Conservation (phyloP, 2,329 filamentous ascomycete genomes). For the Stachybotrys elegans region DNA sequence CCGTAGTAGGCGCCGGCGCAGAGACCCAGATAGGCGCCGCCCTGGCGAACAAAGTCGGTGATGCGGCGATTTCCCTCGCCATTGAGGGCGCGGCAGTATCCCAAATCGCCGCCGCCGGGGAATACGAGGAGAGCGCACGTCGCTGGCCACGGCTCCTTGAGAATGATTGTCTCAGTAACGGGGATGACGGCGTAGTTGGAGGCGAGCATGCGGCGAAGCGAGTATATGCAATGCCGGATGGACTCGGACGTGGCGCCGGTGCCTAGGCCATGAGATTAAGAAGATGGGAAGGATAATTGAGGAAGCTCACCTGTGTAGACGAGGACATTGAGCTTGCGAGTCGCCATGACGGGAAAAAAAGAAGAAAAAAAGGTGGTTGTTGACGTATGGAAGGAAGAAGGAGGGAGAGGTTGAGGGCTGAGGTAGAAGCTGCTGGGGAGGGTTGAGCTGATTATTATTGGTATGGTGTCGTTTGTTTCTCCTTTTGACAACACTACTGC, state of each 20-base stretch:
- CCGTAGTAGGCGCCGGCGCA: constrained; percentile 96
- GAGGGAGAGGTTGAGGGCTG: too few relatives aligned
- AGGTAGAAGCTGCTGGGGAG: too few relatives aligned
- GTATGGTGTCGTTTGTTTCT: too few relatives aligned
- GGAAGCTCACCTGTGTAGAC: constrained; percentile 75
- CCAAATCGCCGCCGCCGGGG: constrained; percentile 89
- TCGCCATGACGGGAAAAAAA: too few relatives aligned
- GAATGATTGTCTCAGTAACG: constrained; percentile 68
- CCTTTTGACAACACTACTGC: neutral
- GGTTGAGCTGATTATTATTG: too few relatives aligned
- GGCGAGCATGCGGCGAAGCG: constrained; percentile 78
- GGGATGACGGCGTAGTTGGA: constrained; percentile 91
- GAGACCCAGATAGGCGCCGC: constrained; percentile 83
- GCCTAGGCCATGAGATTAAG: constrained; percentile 42
- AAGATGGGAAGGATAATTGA: neutral
- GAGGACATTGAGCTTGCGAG: constrained; percentile 78
- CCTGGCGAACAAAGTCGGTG: constrained; percentile 75
- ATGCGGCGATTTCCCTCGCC: constrained; percentile 84
- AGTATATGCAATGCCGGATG: constrained; percentile 82
- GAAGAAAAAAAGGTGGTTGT: too few relatives aligned
- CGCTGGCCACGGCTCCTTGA: constrained; percentile 87
- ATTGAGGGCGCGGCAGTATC: constrained; percentile 83
- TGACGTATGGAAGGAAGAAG: constrained; percentile 4
- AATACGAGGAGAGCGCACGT: constrained; percentile 88
- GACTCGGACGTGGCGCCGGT: constrained; percentile 83